Percentiles rank a stretch among this genome's conserved stretches.
phyloP scores from a whole-genome alignment of 2,329 filamentous ascomycete genomes.

The Periconia digitata region DNA sequence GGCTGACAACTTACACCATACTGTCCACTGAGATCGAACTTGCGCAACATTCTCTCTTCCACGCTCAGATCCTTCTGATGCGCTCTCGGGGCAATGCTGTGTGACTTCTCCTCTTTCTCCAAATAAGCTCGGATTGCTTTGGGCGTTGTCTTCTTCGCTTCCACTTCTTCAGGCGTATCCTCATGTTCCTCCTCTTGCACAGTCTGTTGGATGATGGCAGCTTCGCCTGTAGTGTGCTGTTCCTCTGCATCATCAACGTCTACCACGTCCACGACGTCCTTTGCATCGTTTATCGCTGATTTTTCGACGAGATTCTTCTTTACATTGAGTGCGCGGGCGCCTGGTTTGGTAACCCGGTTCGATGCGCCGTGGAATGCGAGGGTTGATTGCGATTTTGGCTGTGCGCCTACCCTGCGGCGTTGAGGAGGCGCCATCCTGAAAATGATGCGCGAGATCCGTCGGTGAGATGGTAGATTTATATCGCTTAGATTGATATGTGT shows the following conservation, averaged over 20 bases:
- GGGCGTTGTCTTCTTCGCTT: slow-evolving; percentile 66
- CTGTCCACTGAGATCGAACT: slow-evolving; percentile 89
- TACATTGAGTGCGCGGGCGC: slow-evolving; percentile 35
- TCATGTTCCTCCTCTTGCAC: slow-evolving; percentile 28
- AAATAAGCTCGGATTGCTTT: slow-evolving; percentile 77
- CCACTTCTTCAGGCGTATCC: slow-evolving; percentile 48
- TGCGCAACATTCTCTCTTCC: slow-evolving; percentile 82
- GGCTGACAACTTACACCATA: slow-evolving; percentile 82
- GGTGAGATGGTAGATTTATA: neutral
- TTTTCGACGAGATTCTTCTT: slow-evolving; percentile 45
- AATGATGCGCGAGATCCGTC: too few relatives aligned
- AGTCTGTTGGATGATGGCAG: slow-evolving; percentile 43
- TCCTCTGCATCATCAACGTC: slow-evolving; percentile 22
- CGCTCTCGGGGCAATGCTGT: slow-evolving; percentile 68
- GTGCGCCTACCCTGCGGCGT: slow-evolving; percentile 43
- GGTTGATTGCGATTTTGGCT: slow-evolving; percentile 59
- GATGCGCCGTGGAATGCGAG: slow-evolving; percentile 62
- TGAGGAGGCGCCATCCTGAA: slow-evolving; percentile 56
- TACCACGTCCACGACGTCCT: slow-evolving; percentile 17
- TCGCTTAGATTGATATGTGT: neutral
- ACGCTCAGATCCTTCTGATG: slow-evolving; percentile 74
- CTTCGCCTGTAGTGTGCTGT: slow-evolving; percentile 43
- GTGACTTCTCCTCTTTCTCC: slow-evolving; percentile 65
- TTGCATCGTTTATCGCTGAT: slow-evolving; percentile 29
- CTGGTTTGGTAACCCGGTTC: slow-evolving; percentile 61